Evolutionary conservation across 345 rosid genomes (phyloP).

Genomic region (Microcos paniculata): DNA sequence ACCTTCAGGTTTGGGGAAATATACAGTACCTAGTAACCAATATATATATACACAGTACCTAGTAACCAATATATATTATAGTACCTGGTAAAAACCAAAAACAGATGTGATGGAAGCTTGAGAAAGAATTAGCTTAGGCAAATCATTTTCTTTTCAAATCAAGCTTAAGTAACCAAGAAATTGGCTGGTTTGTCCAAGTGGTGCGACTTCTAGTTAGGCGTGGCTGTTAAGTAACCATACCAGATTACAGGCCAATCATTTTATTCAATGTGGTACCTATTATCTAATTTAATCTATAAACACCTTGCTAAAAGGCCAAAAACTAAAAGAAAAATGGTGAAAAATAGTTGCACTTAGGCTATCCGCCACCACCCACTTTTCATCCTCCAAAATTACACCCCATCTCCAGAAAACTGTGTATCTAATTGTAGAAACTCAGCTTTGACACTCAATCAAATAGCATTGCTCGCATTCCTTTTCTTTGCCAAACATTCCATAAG

Average conservation of each 20-base stretch:
- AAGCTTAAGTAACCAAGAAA: background rate
- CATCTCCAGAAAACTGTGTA: background rate
- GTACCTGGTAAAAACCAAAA: no score
- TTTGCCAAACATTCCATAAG: constrained; percentile 6
- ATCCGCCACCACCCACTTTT: constrained; percentile 63
- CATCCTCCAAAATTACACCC: constrained; percentile 16
- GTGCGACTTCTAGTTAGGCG: background rate
- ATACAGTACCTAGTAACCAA: no score
- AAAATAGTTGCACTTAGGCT: constrained; percentile 52
- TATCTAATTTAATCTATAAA: background rate
- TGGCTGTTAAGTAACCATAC: background rate
- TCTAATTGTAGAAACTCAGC: background rate
- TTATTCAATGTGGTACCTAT: no score
- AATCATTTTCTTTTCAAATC: background rate
- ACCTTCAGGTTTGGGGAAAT: background rate
- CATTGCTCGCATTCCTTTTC: background rate
- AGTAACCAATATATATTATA: no score
- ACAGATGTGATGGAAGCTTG: background rate
- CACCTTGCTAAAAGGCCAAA: constrained; percentile 18
- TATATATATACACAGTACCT: background rate
- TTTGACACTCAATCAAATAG: constrained; percentile 22
- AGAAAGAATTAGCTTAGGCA: background rate
- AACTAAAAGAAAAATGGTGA: background rate
- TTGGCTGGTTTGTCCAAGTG: background rate
- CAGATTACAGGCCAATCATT: no score